Evolutionary conservation across 495 filamentous ascomycete species (phyloP).

Genomic region (Aspergillus wentii): DNA sequence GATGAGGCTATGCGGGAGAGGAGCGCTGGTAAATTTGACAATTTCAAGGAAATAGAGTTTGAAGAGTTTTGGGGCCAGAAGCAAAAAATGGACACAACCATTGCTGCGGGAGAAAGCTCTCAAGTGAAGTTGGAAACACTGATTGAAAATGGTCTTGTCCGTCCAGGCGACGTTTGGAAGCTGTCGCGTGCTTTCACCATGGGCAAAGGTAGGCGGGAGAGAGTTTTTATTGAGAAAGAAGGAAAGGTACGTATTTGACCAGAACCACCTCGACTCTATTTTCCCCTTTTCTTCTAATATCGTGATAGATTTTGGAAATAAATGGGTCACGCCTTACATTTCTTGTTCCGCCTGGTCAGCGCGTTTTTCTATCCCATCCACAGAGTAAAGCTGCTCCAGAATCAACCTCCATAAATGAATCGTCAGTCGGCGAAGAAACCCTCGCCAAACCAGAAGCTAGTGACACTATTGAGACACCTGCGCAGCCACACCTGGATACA

Average conservation of each 20-base stretch:
- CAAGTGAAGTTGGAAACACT: slow-evolving; percentile 44
- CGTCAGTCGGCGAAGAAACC: background rate
- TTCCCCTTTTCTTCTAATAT: slow-evolving; percentile 5
- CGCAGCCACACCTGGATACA: background rate
- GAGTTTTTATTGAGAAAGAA: slow-evolving; percentile 45
- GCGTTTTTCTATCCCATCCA: slow-evolving; percentile 32
- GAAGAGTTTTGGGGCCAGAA: slow-evolving; percentile 70
- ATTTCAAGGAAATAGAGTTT: slow-evolving; percentile 59
- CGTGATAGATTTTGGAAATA: slow-evolving; percentile 31
- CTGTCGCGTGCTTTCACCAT: slow-evolving; percentile 31
- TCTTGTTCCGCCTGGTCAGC: slow-evolving; percentile 39
- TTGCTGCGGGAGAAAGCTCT: slow-evolving; percentile 44
- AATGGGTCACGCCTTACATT: slow-evolving; percentile 31
- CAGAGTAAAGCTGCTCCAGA: background rate
- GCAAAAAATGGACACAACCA: slow-evolving; percentile 34
- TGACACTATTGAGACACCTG: background rate
- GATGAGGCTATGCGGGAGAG: slow-evolving; percentile 57
- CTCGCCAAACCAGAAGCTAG: background rate
- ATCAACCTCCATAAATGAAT: slow-evolving; percentile 1
- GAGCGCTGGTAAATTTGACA: slow-evolving; percentile 62
- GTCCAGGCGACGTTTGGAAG: slow-evolving; percentile 48
- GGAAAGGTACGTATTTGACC: slow-evolving; percentile 28
- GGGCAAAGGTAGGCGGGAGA: slow-evolving; percentile 16
- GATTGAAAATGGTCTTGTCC: slow-evolving; percentile 40
- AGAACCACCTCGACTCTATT: background rate